Percentiles rank a stretch among this genome's conserved stretches.
Conservation (phyloP, 345 rosid genomes). For the Melaleuca quinquenervia region DNA sequence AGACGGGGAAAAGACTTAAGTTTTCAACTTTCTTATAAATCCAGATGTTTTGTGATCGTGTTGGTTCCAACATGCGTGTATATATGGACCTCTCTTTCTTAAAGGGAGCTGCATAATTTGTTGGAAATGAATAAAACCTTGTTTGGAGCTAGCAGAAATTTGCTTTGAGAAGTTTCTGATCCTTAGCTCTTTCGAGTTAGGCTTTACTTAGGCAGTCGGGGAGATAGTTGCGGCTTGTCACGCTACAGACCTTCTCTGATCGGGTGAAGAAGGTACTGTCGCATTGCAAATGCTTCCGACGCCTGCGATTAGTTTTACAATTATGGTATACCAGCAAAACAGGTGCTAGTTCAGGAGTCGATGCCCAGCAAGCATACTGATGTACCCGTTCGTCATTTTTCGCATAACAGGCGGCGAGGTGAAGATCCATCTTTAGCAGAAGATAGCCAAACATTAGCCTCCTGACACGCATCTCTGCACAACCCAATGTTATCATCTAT, state of each 20-base stretch:
- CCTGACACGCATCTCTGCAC: background rate
- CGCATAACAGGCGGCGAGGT: background rate
- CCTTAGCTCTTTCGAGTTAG: background rate
- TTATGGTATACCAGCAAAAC: background rate
- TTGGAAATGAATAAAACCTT: background rate
- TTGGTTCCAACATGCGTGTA: background rate
- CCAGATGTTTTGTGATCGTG: background rate
- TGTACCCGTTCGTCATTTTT: background rate
- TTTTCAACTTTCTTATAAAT: background rate
- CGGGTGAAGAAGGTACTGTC: background rate
- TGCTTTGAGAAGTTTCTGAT: background rate
- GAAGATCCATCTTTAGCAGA: background rate
- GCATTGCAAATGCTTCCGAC: background rate
- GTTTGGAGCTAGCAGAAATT: background rate
- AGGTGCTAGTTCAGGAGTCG: background rate
- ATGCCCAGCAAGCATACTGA: background rate
- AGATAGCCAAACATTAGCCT: background rate
- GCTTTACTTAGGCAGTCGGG: background rate
- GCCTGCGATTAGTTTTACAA: background rate
- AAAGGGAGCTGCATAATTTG: background rate
- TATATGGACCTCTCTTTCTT: background rate
- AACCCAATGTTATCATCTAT: background rate
- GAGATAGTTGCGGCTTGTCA: background rate
- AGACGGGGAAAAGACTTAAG: too few species aligned
- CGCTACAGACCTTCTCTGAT: background rate